These are phyloP conservation scores for Pilatotrama ljubarskyi DNA, from an alignment of 768 basidiomycete genomes.

Conservation along the genomic window DNA sequence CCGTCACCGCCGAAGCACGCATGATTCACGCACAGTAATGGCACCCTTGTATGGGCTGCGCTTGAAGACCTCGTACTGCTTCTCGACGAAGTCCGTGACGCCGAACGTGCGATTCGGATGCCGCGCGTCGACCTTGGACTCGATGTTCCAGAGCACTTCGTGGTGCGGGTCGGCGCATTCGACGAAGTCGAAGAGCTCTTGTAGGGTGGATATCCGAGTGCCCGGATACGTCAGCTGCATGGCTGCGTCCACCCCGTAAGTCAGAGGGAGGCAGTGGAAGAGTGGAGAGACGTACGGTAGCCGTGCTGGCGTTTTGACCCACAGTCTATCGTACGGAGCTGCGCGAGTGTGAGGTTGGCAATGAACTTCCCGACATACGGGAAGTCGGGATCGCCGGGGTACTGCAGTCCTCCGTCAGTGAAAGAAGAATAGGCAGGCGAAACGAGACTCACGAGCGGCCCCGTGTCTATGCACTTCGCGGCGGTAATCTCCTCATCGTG, in stretches of 20 bases:
- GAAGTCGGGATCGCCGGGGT: conserved; percentile 56
- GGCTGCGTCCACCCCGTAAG: conserved; percentile 37
- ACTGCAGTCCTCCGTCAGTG: conserved; percentile 36
- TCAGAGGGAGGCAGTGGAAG: background rate
- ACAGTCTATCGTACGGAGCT: conserved; percentile 80
- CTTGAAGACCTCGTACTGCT: conserved; percentile 58
- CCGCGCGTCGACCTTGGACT: conserved; percentile 71
- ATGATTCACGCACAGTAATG: conserved; percentile 54
- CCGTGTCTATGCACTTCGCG: conserved; percentile 70
- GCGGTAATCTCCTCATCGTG: conserved; percentile 69
- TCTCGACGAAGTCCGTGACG: conserved; percentile 61
- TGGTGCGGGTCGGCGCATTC: conserved; percentile 69
- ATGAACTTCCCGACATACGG: conserved; percentile 79
- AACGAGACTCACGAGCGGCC: conserved; percentile 50
- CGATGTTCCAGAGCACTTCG: conserved; percentile 71
- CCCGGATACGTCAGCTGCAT: conserved; percentile 66
- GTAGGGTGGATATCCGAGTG: conserved; percentile 69
- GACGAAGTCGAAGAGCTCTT: conserved; percentile 76
- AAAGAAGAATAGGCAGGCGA: background rate
- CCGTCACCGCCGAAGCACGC: background rate
- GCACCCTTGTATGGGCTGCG: conserved; percentile 59
- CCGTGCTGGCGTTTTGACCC: conserved; percentile 61
- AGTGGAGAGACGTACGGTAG: conserved; percentile 47
- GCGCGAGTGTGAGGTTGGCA: conserved; percentile 75
- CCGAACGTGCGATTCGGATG: conserved; percentile 50